Conservation (phyloP, 148 eudicot genomes). For the Rhododendron mucronatum region DNA sequence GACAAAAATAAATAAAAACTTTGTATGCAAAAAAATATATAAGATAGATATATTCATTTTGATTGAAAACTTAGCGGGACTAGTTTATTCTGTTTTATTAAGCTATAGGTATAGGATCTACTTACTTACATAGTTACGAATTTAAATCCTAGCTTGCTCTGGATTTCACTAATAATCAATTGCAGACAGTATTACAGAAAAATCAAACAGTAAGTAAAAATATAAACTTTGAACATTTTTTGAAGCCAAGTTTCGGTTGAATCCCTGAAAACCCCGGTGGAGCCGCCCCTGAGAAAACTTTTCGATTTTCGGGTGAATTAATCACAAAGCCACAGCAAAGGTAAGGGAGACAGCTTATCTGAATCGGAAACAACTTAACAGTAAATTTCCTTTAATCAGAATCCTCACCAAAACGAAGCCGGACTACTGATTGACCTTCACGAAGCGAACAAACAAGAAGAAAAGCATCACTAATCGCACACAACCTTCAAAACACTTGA, state of each 20-base stretch:
- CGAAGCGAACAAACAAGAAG: background rate
- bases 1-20: background rate
- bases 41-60: no score
- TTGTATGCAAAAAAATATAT: background rate
- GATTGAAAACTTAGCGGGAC: background rate
- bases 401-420: constrained; percentile 60
- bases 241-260: background rate
- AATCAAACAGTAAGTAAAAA: background rate
- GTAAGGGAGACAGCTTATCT: constrained; percentile 17
- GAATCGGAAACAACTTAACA: constrained; percentile 22
- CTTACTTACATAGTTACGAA: background rate
- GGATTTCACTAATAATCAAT: background rate
- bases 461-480: background rate
- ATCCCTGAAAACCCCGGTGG: background rate
- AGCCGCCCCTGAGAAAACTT: background rate
- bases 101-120: background rate
- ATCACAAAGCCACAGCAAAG: constrained; percentile 9
- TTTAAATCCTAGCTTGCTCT: background rate
- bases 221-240: background rate
- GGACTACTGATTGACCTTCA: constrained; percentile 36
- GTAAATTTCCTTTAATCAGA: constrained; percentile 31
- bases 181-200: background rate
- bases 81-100: background rate
- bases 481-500: background rate
- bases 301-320: background rate